Percentiles rank a stretch among this genome's conserved stretches.
phyloP scores from a whole-genome alignment of 805 yeast species.

The Saturnispora besseyi region DNA sequence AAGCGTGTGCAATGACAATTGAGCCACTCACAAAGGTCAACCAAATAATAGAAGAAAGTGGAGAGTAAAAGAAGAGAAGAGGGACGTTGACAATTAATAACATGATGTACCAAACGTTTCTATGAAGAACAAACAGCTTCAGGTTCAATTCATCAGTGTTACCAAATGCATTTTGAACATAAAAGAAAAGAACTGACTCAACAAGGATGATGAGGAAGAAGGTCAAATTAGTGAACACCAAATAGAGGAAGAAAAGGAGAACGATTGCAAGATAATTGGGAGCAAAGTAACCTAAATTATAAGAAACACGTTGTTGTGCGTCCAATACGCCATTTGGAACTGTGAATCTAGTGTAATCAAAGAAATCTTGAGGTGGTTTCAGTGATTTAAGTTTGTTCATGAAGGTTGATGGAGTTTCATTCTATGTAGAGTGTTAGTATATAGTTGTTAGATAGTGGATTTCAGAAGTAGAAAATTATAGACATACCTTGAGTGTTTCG shows the following conservation, averaged over 20 bases:
- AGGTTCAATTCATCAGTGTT: constrained; percentile 21
- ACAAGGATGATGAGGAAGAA: constrained; percentile 65
- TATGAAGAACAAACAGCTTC: constrained; percentile 52
- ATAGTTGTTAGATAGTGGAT: too few species aligned
- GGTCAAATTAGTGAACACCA: constrained; percentile 73
- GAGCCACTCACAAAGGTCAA: constrained; percentile 78
- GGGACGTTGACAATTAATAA: constrained; percentile 56
- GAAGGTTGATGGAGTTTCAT: constrained; percentile 34
- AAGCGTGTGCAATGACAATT: constrained; percentile 75
- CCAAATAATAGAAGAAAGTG: constrained; percentile 87
- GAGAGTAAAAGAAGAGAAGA: constrained; percentile 63
- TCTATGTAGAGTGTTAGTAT: constrained; percentile 13
- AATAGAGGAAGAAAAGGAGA: constrained; percentile 59
- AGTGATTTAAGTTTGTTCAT: constrained; percentile 58
- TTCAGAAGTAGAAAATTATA: too few species aligned
- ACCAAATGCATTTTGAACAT: constrained; percentile 30
- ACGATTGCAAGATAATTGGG: constrained; percentile 76
- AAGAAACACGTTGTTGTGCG: constrained; percentile 71
- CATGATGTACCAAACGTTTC: constrained; percentile 78
- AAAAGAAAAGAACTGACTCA: constrained; percentile 32
- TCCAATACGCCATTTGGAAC: constrained; percentile 81
- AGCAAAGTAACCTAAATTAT: constrained; percentile 75
- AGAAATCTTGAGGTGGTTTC: constrained; percentile 83
- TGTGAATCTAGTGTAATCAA: constrained; percentile 74
- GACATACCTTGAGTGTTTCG: constrained; percentile 25